Base-by-base conservation (phyloP, 2,329 filamentous ascomycete species). In the Fusarium goolgardi region DNA sequence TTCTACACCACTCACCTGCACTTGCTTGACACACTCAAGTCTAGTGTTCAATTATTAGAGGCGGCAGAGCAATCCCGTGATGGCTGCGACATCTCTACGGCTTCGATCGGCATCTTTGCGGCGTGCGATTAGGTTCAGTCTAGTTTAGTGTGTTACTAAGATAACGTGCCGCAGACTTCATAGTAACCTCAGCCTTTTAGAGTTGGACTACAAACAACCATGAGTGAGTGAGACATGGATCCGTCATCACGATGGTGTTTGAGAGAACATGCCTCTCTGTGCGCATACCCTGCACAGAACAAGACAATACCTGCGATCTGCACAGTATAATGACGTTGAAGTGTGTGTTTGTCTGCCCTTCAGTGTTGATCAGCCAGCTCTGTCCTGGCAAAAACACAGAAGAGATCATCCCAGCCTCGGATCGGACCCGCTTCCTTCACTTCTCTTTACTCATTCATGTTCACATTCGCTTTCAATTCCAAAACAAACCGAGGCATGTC, bases 21-120 rank as follows among this genome's bases (percentile, higher is more conserved):
- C 21, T 21, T 29, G 27, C 9, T 27, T 29, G 27, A 29, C 27
- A 34, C 32, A 7, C 31, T 9, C 39, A 15, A 41, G 21, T 25
- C 21, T 11, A 18, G 27, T 27, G 25, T 27, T 23, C 15, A 15
- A 9, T n/a, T 10, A 9, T n/a, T 10, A 21, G 18, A 32, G 15
- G 27, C 58, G 58, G 58, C n/a, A 51, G 63, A 52, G n/a, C 47
- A 53, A 50, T 21, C 45, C 57, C 63, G 63, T 57, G 23, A n/a
- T n/a, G 11, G 11, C 32, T 41, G 50, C 64, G 64, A 64, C 64
- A 23, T 45, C 50, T 29, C 21, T 55, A 41, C 64, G 45, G 64
- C 21, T 29, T 37, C 9, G 11, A 39, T 23, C n/a, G 34, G 47
- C 47, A 50, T 27, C 6, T 12, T 27, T 51, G 47, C 47, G 47